Evolutionary conservation across 2,329 filamentous ascomycete genomes (phyloP), one percentile per base, ranked within the genome.

Genomic region (Epichloe festucae): DNA sequence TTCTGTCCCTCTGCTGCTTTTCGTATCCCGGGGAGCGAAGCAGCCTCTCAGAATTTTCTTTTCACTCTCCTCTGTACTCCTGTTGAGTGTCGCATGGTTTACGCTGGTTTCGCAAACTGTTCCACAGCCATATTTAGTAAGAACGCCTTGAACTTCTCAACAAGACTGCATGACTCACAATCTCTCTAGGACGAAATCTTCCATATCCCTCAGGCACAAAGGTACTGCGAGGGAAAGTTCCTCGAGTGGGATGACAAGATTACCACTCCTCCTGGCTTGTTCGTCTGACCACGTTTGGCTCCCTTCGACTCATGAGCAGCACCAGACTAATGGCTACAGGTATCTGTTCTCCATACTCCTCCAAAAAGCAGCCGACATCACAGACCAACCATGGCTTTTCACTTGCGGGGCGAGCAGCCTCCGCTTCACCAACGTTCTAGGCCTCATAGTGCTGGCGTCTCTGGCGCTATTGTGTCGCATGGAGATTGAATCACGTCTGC

Each of bases 211-310:
- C 93, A 98, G 68, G 89, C 89, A 0, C 88, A 95, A 61, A 81
- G 79, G 34, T 98, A 95, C 66, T 96, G 90, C 66, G 66, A 77
- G 41, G 83, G 85, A 11, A 77, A 77, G 50, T 95, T 85, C 70
- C 64, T 67, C 12, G 75, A 87, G 52, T 98, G 93, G 93, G 90
- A 98, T 67, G 85, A 91, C 54, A 98, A 97, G 66, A 93, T 98
- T 63, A 98, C 93, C 0, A 98, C 93, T 1, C 93, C 93, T 0
- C 91, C 93, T 0, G 93, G 90, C 36, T 71, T 98, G 71, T 89
- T 42, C 14, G 21, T 42, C 46, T 19, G 21, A 41, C 34, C 19
- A 15, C n/a, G 12, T 38, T 39, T 36, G 38, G 21, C 17, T 43
- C 27, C 23, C 15, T 3, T 11, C 19, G 17, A 46, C 31, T 17